Percentiles rank a stretch among this genome's conserved stretches.
Conservation (phyloP, 306 rosid genomes). For the Quercus bicolor region DNA sequence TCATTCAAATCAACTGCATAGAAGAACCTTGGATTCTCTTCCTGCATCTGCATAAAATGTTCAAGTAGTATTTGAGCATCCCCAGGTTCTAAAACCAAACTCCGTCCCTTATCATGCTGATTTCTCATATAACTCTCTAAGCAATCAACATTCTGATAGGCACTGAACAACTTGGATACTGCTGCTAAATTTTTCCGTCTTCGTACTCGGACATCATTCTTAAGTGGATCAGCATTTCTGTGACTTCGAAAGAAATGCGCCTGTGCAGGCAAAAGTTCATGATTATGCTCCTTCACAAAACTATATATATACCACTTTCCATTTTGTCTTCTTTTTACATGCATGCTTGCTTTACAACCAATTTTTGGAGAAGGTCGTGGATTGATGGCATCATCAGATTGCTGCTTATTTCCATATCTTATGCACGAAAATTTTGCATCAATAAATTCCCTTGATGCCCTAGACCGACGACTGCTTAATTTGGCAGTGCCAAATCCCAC, state of each 20-base stretch:
- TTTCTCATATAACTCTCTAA: conserved; percentile 44
- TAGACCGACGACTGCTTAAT: conserved; percentile 61
- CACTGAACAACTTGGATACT: conserved; percentile 40
- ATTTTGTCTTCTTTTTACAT: conserved; percentile 56
- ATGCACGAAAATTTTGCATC: conserved; percentile 66
- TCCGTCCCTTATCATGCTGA: conserved; percentile 44
- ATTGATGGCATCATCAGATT: conserved; percentile 63
- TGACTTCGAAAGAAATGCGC: conserved; percentile 61
- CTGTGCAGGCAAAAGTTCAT: conserved; percentile 58
- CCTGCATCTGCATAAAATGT: conserved; percentile 56
- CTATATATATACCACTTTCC: conserved; percentile 60
- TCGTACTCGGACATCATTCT: conserved; percentile 51
- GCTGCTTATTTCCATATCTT: conserved; percentile 64
- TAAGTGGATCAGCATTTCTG: conserved; percentile 43
- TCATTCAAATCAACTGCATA: conserved; percentile 62
- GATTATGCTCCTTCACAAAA: conserved; percentile 60
- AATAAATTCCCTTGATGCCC: conserved; percentile 59
- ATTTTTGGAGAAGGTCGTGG: conserved; percentile 67
- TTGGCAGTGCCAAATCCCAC: conserved; percentile 65
- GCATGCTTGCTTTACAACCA: conserved; percentile 66
- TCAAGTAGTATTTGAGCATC: conserved; percentile 59
- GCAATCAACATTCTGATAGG: conserved; percentile 57
- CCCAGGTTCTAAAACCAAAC: conserved; percentile 48
- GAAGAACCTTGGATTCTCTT: conserved; percentile 57
- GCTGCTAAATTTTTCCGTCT: conserved; percentile 44